These are phyloP conservation scores for Lactifluus volemus DNA, from an alignment of 768 basidiomycete species.

Conservation along the genomic window DNA sequence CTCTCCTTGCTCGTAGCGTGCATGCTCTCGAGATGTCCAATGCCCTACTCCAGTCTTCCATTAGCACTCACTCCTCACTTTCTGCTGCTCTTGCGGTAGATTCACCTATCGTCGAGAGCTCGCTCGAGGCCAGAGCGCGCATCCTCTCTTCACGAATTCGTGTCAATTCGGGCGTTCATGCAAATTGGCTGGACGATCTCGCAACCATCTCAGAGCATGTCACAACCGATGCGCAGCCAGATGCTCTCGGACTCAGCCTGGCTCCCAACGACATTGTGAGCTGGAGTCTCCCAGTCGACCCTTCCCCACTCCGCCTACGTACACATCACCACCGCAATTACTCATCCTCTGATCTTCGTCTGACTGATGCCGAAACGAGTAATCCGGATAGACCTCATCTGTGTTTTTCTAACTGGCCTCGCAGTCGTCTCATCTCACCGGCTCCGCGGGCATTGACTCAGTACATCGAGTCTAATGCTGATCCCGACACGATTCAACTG, in stretches of 20 bases:
- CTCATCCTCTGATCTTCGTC: slow-evolving; percentile 14
- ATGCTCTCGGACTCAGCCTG: slow-evolving; percentile 1
- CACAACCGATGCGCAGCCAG: slow-evolving; percentile 2
- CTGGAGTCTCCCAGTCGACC: slow-evolving; percentile 25
- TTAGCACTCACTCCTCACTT: slow-evolving; percentile 56
- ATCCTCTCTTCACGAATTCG: slow-evolving; percentile 45
- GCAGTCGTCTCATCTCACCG: slow-evolving; percentile 51
- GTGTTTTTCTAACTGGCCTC: slow-evolving; percentile 42
- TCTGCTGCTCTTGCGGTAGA: slow-evolving; percentile 43
- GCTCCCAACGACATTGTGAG: slow-evolving; percentile 20
- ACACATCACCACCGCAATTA: not conserved
- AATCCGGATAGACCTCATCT: slow-evolving; percentile 32
- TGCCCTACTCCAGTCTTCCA: slow-evolving; percentile 63
- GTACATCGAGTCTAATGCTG: slow-evolving; percentile 51
- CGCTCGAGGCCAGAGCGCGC: slow-evolving; percentile 40
- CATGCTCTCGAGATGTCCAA: slow-evolving; percentile 85
- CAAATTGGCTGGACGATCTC: slow-evolving; percentile 59
- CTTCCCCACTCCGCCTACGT: slow-evolving; percentile 13
- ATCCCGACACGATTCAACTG: slow-evolving; percentile 44
- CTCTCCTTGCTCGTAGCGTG: slow-evolving; percentile 73
- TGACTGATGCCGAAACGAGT: not conserved
- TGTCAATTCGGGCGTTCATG: slow-evolving; percentile 36
- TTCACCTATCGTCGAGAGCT: slow-evolving; percentile 33
- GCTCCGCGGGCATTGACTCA: slow-evolving; percentile 71
- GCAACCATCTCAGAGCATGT: slow-evolving; percentile 34